Evolutionary conservation across 208 protist species (phyloP).

Genomic region (Trypanosoma platydactyli): DNA sequence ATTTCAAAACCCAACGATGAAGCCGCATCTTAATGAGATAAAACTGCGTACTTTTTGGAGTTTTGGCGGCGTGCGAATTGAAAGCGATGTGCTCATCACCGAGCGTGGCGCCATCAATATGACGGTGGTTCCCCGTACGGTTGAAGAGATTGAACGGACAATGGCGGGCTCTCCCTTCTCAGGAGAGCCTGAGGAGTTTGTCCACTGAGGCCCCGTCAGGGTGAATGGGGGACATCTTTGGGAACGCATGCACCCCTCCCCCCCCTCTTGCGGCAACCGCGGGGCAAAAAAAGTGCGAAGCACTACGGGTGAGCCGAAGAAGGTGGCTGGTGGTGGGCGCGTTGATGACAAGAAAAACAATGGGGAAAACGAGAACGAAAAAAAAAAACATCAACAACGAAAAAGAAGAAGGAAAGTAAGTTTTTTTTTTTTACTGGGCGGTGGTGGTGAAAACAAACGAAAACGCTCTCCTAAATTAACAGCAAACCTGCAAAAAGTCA

Average conservation of each 20-base stretch:
- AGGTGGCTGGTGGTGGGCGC: too few relatives aligned
- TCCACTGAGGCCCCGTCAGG: constrained; percentile 38
- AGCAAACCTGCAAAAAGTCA: too few relatives aligned
- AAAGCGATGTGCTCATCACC: constrained; percentile 98
- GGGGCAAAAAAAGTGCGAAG: too few relatives aligned
- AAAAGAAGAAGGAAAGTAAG: constrained; percentile 4
- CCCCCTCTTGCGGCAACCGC: too few relatives aligned
- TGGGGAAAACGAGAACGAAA: neutral
- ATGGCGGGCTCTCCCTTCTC: constrained; percentile 76
- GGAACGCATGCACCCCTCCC: too few relatives aligned
- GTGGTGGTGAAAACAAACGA: too few relatives aligned
- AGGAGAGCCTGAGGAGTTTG: constrained; percentile 58
- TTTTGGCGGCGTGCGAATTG: constrained; percentile 98
- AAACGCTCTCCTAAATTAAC: too few relatives aligned
- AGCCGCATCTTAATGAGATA: constrained; percentile 85
- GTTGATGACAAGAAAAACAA: constrained; percentile 1
- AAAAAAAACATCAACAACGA: constrained; percentile 14
- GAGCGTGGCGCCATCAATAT: constrained; percentile 82
- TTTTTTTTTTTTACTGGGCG: too few relatives aligned
- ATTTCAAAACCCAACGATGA: constrained; percentile 62
- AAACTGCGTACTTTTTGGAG: constrained; percentile 74
- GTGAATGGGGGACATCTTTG: neutral
- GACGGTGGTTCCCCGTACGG: constrained; percentile 78
- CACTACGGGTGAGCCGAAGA: neutral
- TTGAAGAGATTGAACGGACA: constrained; percentile 85